Base-by-base conservation (phyloP, 768 basidiomycete species). In the Boletus vinaceobasis region DNA sequence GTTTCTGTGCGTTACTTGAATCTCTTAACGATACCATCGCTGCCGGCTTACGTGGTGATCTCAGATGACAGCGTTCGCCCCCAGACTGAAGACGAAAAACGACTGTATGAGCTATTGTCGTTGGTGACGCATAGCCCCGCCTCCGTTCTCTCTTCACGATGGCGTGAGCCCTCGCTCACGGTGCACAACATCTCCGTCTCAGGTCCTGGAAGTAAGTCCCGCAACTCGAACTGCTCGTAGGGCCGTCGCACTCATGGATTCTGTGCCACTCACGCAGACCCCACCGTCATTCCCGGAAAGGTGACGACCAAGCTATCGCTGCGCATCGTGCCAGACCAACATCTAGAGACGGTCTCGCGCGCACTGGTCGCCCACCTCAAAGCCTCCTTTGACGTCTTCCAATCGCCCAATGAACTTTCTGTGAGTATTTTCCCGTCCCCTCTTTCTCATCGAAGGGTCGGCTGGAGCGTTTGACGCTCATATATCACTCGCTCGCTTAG, bases 281-380 rank as follows among this genome's bases (percentile, higher is more conserved):
- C 88, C 4, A 96, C 96, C 1, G 85, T 98, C 55, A 98, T 98
- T 43, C 94, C 96, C 0, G 83, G 85, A 1, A 79, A 76, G 9
- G 92, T 96, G 27, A 83, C 81, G n/a, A 84, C 94, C 1, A 86
- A 90, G 58, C 79, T 98, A 7, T 96, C 93, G 5, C 71, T 98
- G 55, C 90, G 96, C 13, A 89, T 98, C 60, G 96, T 99, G 0
- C 96, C 96, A 2, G 93, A 98, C 65, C 96, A 98, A 70, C 81
- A 86, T 52, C 73, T 95, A 5, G 82, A 87, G 7, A 78, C 75
- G 5, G 85, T 96, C 55, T 81, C 85, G 4, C 73, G 74, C 15
- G 73, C 80, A 9, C 73, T 98, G 15, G 77, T 82, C 52, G 68
- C 76, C 4, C 80, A 88, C 64, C 73, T 98, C 1, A 63, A 74